Evolutionary conservation across 2,329 filamentous ascomycete species (phyloP).

Genomic region (Colletotrichum theobromicola): DNA sequence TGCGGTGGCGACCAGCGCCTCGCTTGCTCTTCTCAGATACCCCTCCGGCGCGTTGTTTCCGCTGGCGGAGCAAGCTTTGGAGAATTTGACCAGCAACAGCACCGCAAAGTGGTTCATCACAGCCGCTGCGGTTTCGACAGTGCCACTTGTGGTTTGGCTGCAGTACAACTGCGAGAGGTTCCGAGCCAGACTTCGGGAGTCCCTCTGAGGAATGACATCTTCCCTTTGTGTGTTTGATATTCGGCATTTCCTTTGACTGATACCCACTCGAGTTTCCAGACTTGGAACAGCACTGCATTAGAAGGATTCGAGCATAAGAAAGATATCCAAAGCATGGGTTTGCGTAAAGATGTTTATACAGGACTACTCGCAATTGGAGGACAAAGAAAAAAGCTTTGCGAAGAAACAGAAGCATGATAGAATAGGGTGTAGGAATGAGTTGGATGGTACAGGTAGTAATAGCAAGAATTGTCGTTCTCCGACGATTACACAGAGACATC

Average conservation of each 20-base stretch:
- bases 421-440: not conserved
- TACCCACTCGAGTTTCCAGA: not conserved
- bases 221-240: not conserved
- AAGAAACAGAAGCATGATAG: not conserved
- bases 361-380: not conserved
- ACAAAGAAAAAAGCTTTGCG: not conserved
- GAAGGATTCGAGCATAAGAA: not conserved
- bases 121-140: not conserved
- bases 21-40: conserved; percentile 4
- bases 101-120: conserved; percentile 4
- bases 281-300: not conserved
- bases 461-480: not conserved
- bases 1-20: conserved; percentile 1
- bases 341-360: not conserved
- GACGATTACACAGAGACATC: not conserved
- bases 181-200: not conserved
- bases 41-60: conserved; percentile 2
- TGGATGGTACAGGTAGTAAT: not conserved
- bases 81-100: conserved; percentile 7
- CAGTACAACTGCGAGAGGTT: not conserved
- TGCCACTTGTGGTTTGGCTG: not conserved
- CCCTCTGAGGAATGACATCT: not conserved
- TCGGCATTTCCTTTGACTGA: not conserved
- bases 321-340: not conserved
- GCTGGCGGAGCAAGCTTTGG: not conserved